Percentiles rank a stretch among this genome's conserved stretches.
Evolutionary conservation across 306 rosid species (phyloP).

Genomic region (Inga laurina): DNA sequence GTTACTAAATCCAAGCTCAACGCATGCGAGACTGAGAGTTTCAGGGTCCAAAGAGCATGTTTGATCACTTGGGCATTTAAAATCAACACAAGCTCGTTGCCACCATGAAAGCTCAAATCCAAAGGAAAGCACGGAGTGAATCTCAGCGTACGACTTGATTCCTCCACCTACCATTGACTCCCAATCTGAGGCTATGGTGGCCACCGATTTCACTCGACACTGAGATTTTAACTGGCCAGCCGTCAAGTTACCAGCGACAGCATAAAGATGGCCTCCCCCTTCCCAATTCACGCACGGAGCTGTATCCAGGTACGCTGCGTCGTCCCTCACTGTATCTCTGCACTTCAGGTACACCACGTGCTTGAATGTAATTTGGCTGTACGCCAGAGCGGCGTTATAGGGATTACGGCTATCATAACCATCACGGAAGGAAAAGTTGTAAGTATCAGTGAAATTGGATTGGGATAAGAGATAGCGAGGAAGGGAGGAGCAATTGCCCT

Average conservation of each 20-base stretch:
- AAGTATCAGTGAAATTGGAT: neutral
- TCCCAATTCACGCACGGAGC: neutral
- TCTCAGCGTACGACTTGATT: neutral
- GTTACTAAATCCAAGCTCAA: too few species aligned
- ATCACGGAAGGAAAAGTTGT: accelerated
- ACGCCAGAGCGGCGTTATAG: too few species aligned
- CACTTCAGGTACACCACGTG: neutral
- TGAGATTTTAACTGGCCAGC: neutral
- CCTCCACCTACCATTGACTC: neutral
- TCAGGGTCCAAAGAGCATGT: neutral
- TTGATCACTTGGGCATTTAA: neutral
- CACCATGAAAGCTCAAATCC: conserved; percentile 23
- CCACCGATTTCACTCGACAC: neutral
- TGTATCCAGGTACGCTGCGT: neutral
- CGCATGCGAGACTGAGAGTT: neutral
- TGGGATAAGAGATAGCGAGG: neutral
- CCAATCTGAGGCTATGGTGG: neutral
- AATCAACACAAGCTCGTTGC: neutral
- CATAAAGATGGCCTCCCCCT: neutral
- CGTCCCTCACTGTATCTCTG: neutral
- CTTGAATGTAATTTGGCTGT: neutral
- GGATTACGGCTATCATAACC: neutral
- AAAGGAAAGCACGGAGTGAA: neutral
- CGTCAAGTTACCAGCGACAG: neutral
- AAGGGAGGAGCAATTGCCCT: neutral